These are phyloP conservation scores for Chlorella sp. DNA, from an alignment of 139 green algal genomes.

Conservation along the genomic window DNA sequence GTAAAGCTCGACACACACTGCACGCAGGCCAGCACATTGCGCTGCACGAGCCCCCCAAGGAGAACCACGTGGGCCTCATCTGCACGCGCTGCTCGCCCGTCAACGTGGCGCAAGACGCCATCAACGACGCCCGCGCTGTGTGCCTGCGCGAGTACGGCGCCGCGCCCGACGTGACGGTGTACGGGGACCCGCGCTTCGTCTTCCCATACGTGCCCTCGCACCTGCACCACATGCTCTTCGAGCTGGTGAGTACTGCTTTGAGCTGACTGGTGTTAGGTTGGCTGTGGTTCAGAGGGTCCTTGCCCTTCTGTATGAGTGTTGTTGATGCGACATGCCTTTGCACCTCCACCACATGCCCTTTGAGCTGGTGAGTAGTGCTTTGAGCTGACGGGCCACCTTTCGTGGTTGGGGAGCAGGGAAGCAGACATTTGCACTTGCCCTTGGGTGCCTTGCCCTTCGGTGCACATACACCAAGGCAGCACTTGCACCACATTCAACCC, in stretches of 20 bases:
- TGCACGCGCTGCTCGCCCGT: slow-evolving; percentile 74
- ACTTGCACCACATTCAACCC: no score
- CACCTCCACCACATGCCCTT: background rate
- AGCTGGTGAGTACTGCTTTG: slow-evolving; percentile 15
- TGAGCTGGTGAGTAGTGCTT: no score
- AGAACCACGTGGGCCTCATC: slow-evolving; percentile 87
- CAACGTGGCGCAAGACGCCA: slow-evolving; percentile 68
- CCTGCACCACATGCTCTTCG: slow-evolving; percentile 96
- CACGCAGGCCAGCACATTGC: slow-evolving; percentile 81
- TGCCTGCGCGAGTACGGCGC: slow-evolving; percentile 77
- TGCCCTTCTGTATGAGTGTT: no score
- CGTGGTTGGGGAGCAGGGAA: no score
- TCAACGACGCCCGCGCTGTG: slow-evolving; percentile 87
- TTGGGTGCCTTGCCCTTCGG: no score
- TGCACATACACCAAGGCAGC: no score
- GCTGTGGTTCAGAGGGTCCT: no score
- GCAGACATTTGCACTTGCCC: no score
- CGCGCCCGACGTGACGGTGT: slow-evolving; percentile 68
- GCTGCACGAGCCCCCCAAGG: slow-evolving; percentile 75
- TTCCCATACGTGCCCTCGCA: slow-evolving; percentile 97
- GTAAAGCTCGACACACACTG: background rate
- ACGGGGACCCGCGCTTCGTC: slow-evolving; percentile 80
- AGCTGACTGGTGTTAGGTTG: background rate
- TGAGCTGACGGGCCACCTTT: no score
- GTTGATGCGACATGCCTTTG: no score